These are phyloP conservation scores for Penicillium crystallinum DNA, from an alignment of 495 filamentous ascomycete genomes.

Conservation along the genomic window DNA sequence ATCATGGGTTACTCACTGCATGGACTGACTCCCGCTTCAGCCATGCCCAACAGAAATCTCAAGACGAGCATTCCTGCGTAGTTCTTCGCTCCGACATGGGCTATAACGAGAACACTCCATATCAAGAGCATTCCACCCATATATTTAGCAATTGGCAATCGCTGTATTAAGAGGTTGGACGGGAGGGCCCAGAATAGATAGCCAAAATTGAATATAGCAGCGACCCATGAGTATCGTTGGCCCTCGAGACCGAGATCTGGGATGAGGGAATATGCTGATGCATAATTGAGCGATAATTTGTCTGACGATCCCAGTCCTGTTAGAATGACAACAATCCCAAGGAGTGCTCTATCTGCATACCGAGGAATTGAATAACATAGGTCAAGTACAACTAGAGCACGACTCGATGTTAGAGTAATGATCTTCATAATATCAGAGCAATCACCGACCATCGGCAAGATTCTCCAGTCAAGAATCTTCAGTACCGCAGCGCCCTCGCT, in stretches of 20 bases:
- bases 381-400: constrained; percentile 29
- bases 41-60: constrained; percentile 60
- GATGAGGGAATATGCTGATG: constrained; percentile 34
- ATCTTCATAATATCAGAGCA: background rate
- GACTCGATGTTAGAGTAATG: background rate
- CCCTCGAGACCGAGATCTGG: constrained; percentile 43
- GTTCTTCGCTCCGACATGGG: constrained; percentile 52
- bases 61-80: constrained; percentile 53
- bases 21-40: constrained; percentile 57
- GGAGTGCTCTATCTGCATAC: constrained; percentile 8
- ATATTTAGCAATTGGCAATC: constrained; percentile 53
- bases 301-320: constrained; percentile 10
- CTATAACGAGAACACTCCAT: constrained; percentile 53
- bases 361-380: constrained; percentile 35
- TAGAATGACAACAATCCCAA: background rate
- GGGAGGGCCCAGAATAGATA: constrained; percentile 50
- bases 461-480: constrained; percentile 30
- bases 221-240: constrained; percentile 52
- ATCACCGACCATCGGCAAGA: constrained; percentile 30
- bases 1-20: constrained; percentile 22
- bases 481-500: constrained; percentile 27
- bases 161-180: constrained; percentile 50
- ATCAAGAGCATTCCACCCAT: constrained; percentile 54
- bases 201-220: constrained; percentile 47
- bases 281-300: constrained; percentile 38